Evolutionary conservation across 495 filamentous ascomycete species (phyloP), one percentile per base, ranked within the genome.

Genomic region (Podospora didyma): DNA sequence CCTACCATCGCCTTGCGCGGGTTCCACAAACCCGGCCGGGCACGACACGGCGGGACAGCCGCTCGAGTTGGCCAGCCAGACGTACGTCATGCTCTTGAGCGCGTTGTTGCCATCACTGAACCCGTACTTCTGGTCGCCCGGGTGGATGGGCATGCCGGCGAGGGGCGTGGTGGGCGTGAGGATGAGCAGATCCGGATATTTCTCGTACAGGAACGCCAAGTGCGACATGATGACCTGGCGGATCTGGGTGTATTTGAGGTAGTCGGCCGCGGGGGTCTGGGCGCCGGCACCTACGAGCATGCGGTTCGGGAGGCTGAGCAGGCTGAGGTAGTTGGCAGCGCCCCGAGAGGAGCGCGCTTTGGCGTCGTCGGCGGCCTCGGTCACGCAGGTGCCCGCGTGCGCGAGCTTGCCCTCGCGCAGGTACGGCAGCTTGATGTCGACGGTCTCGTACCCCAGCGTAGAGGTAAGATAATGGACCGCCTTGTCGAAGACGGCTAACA

Each of bases 11-110:
- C 74, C 76, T 44, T 70, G 64, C 48, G 76, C 59, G 47, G 82
- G 77, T 17, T 79, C 71, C 10, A 72, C 80, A 72, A 89, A 94
- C 0, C 90, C 93, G 1, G 86, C 87, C 0, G 93, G 93, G 45
- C 85, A 80, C 45, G 64, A 86, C n/a, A 96, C 84, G 9, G 88
- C 82, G 0, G 93, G 93, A 59, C 85, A 87, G 0, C 93, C 93
- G 1, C 73, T 81, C 57, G 89, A 86, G 64, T 97, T 97, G 7
- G 93, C 90, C 46, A 93, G 67, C 84, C 88, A 96, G 26, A 86
- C 87, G 72, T 90, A 97, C 72, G 86, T 85, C 90, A 96, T 96
- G 65, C 82, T 92, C 22, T 84, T 74, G 4, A 96, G 73, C 12
- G 82, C 85, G 57, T 66, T 73, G 64, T 91, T 90, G 1, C 81